Evolutionary conservation across 164 flowering plant species (phyloP), one percentile per base, ranked within the genome.

Genomic region (Magnolia changhungtana): DNA sequence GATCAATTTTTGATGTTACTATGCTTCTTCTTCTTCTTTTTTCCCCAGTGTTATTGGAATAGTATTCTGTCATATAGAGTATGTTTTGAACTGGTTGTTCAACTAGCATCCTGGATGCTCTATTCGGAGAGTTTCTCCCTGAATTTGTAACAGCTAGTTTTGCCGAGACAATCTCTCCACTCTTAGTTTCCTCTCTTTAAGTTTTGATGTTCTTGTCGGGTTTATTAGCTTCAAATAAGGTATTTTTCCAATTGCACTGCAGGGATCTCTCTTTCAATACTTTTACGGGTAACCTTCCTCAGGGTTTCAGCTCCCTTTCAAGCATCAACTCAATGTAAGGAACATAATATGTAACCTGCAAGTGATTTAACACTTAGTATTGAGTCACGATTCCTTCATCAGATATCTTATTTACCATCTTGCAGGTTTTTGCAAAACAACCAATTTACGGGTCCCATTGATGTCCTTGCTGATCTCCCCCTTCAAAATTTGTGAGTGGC

Each of bases 241-340:
- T 37, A 37, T 37, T 8, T 63, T 50, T 20, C 29, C 19, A 13
- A 21, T 77, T 27, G 19, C 83, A 65, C 74, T 83, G 71, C 90
- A 96, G 99, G 92, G 99, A 96, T 80, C 78, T 96, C 72, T 96
- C 99, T 72, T 89, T 74, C 81, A 96, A 96, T 82, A 11, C 78
- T 21, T 51, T 96, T 23, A n/a, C 95, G 0, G 97, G 96, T 21
- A 58, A 85, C 65, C 97, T 96, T 49, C 96, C 99, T 73, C 50
- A 76, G 74, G 89, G 89, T 77, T 84, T 93, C 72, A 81, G 86
- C 80, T 81, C 85, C 65, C 90, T 96, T 59, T 80, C 96, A 73
- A 90, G 89, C 80, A 71, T 90, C 76, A 82, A 20, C 59, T 71
- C 86, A 74, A 83, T 96, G 99, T 96, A 81, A 90, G 96, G 72